These are phyloP conservation scores for Lentinula sp. DNA, from an alignment of 768 basidiomycete genomes.

Conservation along the genomic window DNA sequence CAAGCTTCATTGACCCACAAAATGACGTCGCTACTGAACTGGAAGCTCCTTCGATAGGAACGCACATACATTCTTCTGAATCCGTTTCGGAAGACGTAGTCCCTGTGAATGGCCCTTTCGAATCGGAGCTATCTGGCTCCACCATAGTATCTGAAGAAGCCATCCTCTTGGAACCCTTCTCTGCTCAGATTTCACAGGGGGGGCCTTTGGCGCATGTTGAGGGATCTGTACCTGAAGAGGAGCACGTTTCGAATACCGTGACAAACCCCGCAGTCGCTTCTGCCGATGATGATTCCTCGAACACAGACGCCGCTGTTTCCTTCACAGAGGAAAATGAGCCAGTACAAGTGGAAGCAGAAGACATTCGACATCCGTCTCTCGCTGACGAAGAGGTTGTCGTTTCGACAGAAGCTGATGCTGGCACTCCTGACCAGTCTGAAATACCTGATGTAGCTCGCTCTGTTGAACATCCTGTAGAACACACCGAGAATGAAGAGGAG, in stretches of 20 bases:
- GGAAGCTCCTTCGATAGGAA: not conserved
- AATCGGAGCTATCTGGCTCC: not conserved
- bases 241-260: slow-evolving; percentile 9
- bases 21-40: not conserved
- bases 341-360: not conserved
- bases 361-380: not conserved
- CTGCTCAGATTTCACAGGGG: not conserved
- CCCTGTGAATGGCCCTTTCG: not conserved
- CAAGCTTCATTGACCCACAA: not conserved
- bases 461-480: slow-evolving; percentile 10
- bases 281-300: slow-evolving; percentile 6
- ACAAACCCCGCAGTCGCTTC: slow-evolving; percentile 6
- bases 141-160: not conserved
- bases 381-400: not conserved
- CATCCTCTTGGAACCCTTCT: not conserved
- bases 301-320: not conserved
- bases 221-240: slow-evolving; percentile 14
- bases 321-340: not conserved
- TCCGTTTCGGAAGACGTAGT: not conserved
- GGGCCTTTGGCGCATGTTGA: not conserved
- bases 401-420: not conserved
- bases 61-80: not conserved
- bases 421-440: not conserved
- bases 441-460: not conserved
- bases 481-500: slow-evolving; percentile 7